Evolutionary conservation across 2,329 filamentous ascomycete genomes (phyloP).

Genomic region (Trichophyton verrucosum): DNA sequence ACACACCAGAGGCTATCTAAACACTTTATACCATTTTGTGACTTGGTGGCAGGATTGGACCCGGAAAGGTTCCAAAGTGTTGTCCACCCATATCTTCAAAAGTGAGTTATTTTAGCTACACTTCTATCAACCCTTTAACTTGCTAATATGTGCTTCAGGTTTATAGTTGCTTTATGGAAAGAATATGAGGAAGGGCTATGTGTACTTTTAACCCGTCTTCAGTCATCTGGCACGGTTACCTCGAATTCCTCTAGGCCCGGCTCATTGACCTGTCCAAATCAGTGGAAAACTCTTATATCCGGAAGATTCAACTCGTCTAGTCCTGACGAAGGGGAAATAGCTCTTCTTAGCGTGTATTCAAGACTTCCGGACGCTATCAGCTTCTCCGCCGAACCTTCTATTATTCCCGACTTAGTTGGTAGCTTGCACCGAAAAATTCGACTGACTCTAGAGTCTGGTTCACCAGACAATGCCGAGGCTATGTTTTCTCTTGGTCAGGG

Average conservation of each 20-base stretch:
- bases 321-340: slow-evolving; percentile 45
- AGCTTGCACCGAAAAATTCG: slow-evolving; percentile 54
- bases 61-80: slow-evolving; percentile 62
- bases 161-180: slow-evolving; percentile 61
- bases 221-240: slow-evolving; percentile 39
- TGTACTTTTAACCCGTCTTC: slow-evolving; percentile 53
- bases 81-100: slow-evolving; percentile 71
- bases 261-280: slow-evolving; percentile 29
- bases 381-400: slow-evolving; percentile 48
- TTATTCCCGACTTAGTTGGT: slow-evolving; percentile 53
- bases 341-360: slow-evolving; percentile 56
- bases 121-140: slow-evolving; percentile 7
- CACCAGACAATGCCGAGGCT: slow-evolving; percentile 49
- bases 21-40: slow-evolving; percentile 77
- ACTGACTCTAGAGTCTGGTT: slow-evolving; percentile 50
- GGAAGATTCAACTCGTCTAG: slow-evolving; percentile 47
- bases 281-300: slow-evolving; percentile 61
- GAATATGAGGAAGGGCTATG: slow-evolving; percentile 57
- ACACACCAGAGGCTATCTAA: slow-evolving; percentile 52
- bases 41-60: slow-evolving; percentile 63
- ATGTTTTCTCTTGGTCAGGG: slow-evolving; percentile 63
- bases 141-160: slow-evolving; percentile 38
- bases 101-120: slow-evolving; percentile 33
- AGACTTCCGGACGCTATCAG: slow-evolving; percentile 49
- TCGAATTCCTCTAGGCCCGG: slow-evolving; percentile 31